Evolutionary conservation across 2,329 filamentous ascomycete genomes (phyloP).

Genomic region (Aspergillus felis): DNA sequence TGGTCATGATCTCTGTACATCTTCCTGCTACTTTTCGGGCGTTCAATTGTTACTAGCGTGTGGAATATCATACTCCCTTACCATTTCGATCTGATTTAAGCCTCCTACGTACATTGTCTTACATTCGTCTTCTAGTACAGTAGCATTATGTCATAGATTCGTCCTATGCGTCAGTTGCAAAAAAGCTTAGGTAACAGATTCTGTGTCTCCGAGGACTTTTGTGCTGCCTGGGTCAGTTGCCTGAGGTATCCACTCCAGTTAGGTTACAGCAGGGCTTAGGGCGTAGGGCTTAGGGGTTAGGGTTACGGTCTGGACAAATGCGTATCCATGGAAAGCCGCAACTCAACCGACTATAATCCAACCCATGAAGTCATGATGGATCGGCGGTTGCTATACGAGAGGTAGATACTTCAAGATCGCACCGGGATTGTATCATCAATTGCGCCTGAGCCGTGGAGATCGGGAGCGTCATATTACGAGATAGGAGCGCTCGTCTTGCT

Average conservation of each 20-base stretch:
- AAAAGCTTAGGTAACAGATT: background rate
- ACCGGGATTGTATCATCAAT: background rate
- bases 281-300: conserved; percentile 25
- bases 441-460: background rate
- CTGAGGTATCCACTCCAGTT: background rate
- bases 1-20: background rate
- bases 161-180: background rate
- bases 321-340: background rate
- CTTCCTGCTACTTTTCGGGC: background rate
- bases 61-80: background rate
- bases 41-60: background rate
- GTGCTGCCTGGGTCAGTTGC: background rate
- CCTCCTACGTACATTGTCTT: background rate
- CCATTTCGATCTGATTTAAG: background rate
- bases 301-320: conserved; percentile 12
- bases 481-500: background rate
- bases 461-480: background rate
- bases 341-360: background rate
- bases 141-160: background rate
- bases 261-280: background rate
- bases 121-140: background rate
- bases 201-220: too few species aligned
- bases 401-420: background rate
- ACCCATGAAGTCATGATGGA: background rate
- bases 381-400: background rate